Percentiles rank a stretch among this genome's conserved stretches.
Evolutionary conservation across 2,329 filamentous ascomycete genomes (phyloP).

Genomic region (Fusarium camptoceras): DNA sequence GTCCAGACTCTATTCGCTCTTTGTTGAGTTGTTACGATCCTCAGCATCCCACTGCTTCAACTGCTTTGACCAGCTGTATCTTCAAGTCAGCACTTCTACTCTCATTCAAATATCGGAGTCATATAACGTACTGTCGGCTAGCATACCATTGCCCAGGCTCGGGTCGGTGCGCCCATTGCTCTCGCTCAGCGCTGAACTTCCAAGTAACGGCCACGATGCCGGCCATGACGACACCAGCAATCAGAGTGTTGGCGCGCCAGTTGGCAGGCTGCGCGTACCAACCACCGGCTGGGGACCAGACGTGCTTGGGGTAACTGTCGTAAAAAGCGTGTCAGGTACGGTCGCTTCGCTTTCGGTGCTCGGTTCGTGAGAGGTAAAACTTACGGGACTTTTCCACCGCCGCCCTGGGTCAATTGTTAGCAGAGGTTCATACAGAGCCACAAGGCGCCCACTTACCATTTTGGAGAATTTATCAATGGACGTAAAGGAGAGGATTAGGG

Average conservation of each 20-base stretch:
- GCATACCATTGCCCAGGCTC: constrained; percentile 83
- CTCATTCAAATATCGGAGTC: neutral
- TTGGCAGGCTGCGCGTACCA: constrained; percentile 97
- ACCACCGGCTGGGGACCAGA: constrained; percentile 98
- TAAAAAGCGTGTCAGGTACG: constrained; percentile 24
- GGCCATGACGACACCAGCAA: constrained; percentile 75
- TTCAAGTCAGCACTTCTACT: constrained; percentile 37
- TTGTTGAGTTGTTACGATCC: constrained; percentile 51
- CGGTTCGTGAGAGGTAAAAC: constrained; percentile 47
- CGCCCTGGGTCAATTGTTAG: constrained; percentile 70
- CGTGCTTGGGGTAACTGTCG: constrained; percentile 92
- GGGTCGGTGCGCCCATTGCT: constrained; percentile 80
- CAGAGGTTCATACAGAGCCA: neutral
- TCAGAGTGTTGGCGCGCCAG: constrained; percentile 91
- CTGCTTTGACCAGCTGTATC: constrained; percentile 59
- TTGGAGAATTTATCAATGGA: constrained; percentile 58
- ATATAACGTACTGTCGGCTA: constrained; percentile 79
- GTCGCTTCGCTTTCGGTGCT: constrained; percentile 24
- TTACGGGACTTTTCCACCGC: constrained; percentile 76
- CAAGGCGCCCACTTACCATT: constrained; percentile 62
- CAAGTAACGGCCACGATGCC: constrained; percentile 76
- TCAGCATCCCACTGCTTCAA: constrained; percentile 60
- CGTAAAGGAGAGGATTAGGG: constrained; percentile 42
- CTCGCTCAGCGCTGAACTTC: constrained; percentile 79
- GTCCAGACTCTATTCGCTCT: constrained; percentile 38